A percentile compares a stretch with the other conserved stretches of the same genome.
Conservation (phyloP, 257 asterid genomes). For the Gynochthodes officinalis region DNA sequence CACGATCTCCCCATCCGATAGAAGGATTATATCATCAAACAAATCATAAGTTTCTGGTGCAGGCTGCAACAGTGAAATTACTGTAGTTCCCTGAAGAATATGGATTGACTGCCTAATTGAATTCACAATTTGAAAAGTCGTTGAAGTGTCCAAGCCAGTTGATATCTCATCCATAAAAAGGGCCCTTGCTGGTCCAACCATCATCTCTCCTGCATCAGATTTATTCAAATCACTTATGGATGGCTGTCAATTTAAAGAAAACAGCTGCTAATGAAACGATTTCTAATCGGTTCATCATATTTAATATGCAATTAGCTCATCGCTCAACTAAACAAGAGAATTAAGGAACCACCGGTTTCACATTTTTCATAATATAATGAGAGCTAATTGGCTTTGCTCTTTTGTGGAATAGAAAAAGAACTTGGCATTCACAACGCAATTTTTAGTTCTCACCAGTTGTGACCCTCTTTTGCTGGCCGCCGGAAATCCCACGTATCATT, state of each 20-base stretch:
- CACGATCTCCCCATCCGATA: slow-evolving; percentile 75
- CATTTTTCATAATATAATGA: not conserved
- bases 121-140: slow-evolving; percentile 76
- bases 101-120: slow-evolving; percentile 65
- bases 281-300: too few relatives aligned
- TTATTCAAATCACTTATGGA: not conserved
- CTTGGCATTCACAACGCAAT: not conserved
- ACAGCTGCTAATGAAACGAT: not conserved
- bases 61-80: slow-evolving; percentile 85
- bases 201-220: slow-evolving; percentile 70
- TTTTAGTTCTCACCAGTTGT: slow-evolving; percentile 54
- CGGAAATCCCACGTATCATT: slow-evolving; percentile 92
- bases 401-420: not conserved
- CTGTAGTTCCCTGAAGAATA: slow-evolving; percentile 64
- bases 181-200: slow-evolving; percentile 84
- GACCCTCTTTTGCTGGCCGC: slow-evolving; percentile 90
- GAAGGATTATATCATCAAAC: slow-evolving; percentile 82
- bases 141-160: slow-evolving; percentile 87
- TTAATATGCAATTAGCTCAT: not conserved
- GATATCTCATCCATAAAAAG: slow-evolving; percentile 92
- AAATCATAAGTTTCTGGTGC: slow-evolving; percentile 83
- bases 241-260: not conserved
- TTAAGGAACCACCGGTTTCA: not conserved
- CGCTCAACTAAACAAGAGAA: not conserved
- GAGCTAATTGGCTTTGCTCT: not conserved